Conservation (phyloP, 805 yeast species). For the Starmerella scarabaei region DNA sequence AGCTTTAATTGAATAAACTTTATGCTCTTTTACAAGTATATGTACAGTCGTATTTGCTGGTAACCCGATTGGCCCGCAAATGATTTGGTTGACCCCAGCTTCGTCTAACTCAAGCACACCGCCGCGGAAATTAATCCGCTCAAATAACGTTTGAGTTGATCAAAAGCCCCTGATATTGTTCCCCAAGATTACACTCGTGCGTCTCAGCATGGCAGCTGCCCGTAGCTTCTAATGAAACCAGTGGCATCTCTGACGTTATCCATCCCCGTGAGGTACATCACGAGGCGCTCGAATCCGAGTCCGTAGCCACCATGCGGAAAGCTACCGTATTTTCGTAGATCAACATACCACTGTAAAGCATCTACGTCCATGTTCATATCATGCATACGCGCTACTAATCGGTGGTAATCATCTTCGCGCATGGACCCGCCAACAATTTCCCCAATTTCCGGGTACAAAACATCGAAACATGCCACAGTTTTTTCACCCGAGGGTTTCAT, state of each 20-base stretch:
- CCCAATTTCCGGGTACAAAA: conserved; percentile 81
- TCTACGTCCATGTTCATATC: conserved; percentile 41
- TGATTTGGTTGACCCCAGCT: no score
- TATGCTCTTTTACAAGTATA: no score
- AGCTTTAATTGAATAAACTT: no score
- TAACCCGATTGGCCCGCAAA: no score
- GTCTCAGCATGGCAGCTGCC: conserved; percentile 36
- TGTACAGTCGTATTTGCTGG: no score
- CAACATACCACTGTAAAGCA: conserved; percentile 67
- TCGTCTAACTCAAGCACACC: no score
- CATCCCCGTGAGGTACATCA: conserved; percentile 57
- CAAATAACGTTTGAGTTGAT: no score
- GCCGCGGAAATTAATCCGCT: no score
- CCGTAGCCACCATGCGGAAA: conserved; percentile 98
- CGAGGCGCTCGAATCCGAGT: conserved; percentile 77
- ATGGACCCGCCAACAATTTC: conserved; percentile 91
- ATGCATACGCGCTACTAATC: conserved; percentile 39
- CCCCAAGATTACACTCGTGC: no score
- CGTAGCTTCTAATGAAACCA: conserved; percentile 69
- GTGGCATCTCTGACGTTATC: conserved; percentile 78
- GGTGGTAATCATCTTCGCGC: conserved; percentile 56
- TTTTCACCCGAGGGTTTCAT: conserved; percentile 44
- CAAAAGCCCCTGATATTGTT: no score
- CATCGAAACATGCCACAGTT: conserved; percentile 84
- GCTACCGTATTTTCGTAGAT: conserved; percentile 60